A percentile compares a stretch with the other conserved stretches of the same genome.
phyloP scores from a whole-genome alignment of 768 basidiomycete species.

The Tylopilus sp. region DNA sequence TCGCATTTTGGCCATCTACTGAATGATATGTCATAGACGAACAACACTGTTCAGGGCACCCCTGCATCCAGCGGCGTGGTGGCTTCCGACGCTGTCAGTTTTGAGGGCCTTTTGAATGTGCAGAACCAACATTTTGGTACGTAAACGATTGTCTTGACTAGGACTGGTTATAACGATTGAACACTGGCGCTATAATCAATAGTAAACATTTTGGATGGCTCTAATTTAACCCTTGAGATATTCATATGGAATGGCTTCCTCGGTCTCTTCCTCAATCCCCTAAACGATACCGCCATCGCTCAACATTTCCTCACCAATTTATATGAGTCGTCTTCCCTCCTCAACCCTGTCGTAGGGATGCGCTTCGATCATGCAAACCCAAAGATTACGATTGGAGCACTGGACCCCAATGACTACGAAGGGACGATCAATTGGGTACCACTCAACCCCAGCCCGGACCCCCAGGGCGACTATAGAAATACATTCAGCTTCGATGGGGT shows the following conservation, averaged over 20 bases:
- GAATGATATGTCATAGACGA: constrained; percentile 10
- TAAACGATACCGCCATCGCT: constrained; percentile 10
- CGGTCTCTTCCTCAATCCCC: constrained; percentile 25
- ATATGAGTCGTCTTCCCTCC: constrained; percentile 21
- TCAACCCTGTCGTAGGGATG: constrained; percentile 31
- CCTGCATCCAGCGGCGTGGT: constrained; percentile 18
- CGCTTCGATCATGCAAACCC: constrained; percentile 28
- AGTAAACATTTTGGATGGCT: constrained; percentile 26
- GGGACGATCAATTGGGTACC: constrained; percentile 30
- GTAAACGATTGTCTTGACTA: neutral
- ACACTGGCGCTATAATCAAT: neutral
- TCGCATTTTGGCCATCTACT: neutral
- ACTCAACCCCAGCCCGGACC: constrained; percentile 17
- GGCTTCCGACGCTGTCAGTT: constrained; percentile 19
- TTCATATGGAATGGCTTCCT: constrained; percentile 21
- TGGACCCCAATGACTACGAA: constrained; percentile 30
- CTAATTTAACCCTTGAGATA: neutral
- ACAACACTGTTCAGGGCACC: constrained; percentile 10
- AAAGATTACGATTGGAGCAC: constrained; percentile 30
- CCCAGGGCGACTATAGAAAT: constrained; percentile 16
- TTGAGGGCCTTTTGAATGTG: constrained; percentile 17
- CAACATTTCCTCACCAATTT: constrained; percentile 18
- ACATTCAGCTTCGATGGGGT: constrained; percentile 25
- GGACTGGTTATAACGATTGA: neutral
- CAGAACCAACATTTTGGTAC: constrained; percentile 15